phyloP scores from a whole-genome alignment of 331 rosid species.

The Malus hybrid region DNA sequence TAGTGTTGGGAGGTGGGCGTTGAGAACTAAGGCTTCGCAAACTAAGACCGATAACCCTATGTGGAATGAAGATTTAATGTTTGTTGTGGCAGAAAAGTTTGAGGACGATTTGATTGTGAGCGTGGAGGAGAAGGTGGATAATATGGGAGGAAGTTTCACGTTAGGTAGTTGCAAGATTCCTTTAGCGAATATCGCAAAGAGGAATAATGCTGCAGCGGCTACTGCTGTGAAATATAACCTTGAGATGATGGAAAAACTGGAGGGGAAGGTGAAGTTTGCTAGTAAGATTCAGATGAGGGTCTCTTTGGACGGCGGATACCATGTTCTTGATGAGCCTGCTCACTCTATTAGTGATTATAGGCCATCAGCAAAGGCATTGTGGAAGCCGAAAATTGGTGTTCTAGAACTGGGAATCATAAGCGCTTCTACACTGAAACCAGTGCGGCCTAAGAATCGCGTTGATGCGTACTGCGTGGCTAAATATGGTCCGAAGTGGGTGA shows the following conservation, averaged over 20 bases:
- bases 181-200: conserved; percentile 32
- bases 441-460: conserved; percentile 43
- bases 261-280: conserved; percentile 44
- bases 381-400: conserved; percentile 52
- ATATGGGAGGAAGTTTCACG: conserved; percentile 28
- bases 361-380: conserved; percentile 60
- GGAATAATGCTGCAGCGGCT: conserved; percentile 42
- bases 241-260: conserved; percentile 30
- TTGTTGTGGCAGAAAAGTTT: conserved; percentile 55
- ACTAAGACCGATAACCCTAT: conserved; percentile 36
- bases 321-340: conserved; percentile 68
- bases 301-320: conserved; percentile 77
- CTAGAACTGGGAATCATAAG: conserved; percentile 62
- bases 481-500: conserved; percentile 69
- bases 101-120: conserved; percentile 42
- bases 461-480: conserved; percentile 72
- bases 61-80: conserved; percentile 69
- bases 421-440: conserved; percentile 44
- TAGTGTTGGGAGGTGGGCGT: conserved; percentile 24
- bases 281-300: conserved; percentile 62
- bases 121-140: conserved; percentile 44
- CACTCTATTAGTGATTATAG: conserved; percentile 62
- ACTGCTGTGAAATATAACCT: conserved; percentile 51
- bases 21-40: conserved; percentile 34
- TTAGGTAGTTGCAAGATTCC: conserved; percentile 53